Base-by-base conservation (phyloP, 2,329 filamentous ascomycete species). In the Hypoxylon sp. region DNA sequence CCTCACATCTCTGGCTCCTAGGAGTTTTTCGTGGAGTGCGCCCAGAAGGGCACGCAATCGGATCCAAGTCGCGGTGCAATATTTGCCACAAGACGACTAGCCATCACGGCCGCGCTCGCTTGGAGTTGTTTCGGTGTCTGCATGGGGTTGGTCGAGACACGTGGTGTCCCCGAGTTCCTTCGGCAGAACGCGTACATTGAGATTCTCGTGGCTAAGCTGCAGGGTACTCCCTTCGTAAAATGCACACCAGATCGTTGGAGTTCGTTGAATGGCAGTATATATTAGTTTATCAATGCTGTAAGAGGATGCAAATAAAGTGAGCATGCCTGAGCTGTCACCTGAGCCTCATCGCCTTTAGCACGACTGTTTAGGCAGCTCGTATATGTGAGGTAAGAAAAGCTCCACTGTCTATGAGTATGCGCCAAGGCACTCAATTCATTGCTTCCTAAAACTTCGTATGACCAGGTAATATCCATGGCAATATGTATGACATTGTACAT, bases 271-370 rank as follows among this genome's bases (percentile, higher is more conserved):
- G 36, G n/a, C 13, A n/a, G 6, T 23, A 17, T 23, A 56, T 5
- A 56, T 32, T 14, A 23, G 28, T 11, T 34, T 32, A 28, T 56
- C 52, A 17, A 56, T 45, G 14, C 1, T 46, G 25, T 32, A 46
- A 13, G 25, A 9, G 4, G 52, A 25, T 7, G 14, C 21, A 17
- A 56, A 30, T 14, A 56, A 9, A 21, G n/a, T n/a, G n/a, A n/a
- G n/a, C n/a, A n/a, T 21, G 19, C 1, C 6, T 3, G 9, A 41
- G 32, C 9, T 10, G 38, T 30, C 28, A 7, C 6, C 28, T 30
- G 6, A 9, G 28, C 28, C 3, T 9, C 28, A 7, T 30, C 9
- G 28, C 6, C 28, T 30, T 30, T 30, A 30, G 5, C 28, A 30
- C 6, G 6, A 30, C 28, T 30, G 2, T 6, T 30, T 6, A 7